Base-by-base conservation (phyloP, 2,329 filamentous ascomycete species). In the Sporothrix brunneoviolacea region DNA sequence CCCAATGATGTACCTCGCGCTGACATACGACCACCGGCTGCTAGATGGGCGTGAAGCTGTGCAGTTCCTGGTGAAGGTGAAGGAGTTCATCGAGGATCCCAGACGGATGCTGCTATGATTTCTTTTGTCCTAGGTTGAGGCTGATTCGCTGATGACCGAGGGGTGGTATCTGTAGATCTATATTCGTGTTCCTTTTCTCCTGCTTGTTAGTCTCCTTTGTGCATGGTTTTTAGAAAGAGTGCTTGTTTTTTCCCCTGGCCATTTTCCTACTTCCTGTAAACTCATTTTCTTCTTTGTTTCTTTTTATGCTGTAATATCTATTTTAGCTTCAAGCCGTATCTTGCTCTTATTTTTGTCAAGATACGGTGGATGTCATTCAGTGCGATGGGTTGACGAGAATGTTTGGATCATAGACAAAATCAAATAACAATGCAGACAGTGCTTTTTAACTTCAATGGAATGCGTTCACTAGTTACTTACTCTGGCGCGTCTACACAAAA, bases 1-100 rank as follows among this genome's bases (percentile, higher is more conserved):
- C 59, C 93, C 93, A n/a, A 97, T 98, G 90, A 98, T 98, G 93
- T 97, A 95, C 70, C 80, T 98, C 57, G 93, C 93, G 37, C 78
- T 98, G 54, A 98, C 93, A 13, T 98, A 98, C 65, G 93, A 98
- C 68, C 93, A 98, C 73, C 87, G 93, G 65, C 81, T 98, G 44
- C 77, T 98, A 21, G 93, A 97, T 68, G 93, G 93, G 45, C 83
- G 91, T 65, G 91, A 97, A 73, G 93, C 91, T 41, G 90, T 95
- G 36, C 93, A 91, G 55, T 97, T 97, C 78, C 76, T 97, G 60
- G 86, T 97, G 55, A 95, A 95, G 80, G 76, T 98, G 63, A 97
- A 97, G 82, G 88, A 96, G 69, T 95, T 87, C 66, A 95, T 97
- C 60, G 91, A 97, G 74, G 93, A 97, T 65, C 91, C 91, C 35